phyloP scores from a whole-genome alignment of 2,329 filamentous ascomycete species.

The Fusarium pininemorale region DNA sequence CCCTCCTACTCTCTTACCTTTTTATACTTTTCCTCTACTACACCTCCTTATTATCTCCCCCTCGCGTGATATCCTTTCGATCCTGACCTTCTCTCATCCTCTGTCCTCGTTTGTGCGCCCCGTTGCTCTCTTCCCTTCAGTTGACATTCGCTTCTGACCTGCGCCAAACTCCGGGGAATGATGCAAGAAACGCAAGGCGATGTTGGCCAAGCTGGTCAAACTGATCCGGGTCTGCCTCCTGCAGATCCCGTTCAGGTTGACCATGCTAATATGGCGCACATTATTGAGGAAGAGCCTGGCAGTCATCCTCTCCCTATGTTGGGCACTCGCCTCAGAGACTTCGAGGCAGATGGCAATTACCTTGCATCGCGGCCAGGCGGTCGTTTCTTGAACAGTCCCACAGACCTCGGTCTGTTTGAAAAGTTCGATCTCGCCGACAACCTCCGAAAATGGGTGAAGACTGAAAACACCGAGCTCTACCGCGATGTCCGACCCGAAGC shows the following conservation, averaged over 20 bases:
- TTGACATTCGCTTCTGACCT: neutral
- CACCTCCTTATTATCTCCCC: neutral
- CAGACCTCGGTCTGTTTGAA: neutral
- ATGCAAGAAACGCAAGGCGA: fast-evolving
- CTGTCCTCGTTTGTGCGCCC: neutral
- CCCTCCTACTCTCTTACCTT: neutral
- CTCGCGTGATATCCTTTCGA: fast-evolving
- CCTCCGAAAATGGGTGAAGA: neutral
- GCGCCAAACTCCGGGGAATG: neutral
- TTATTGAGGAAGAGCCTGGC: fast-evolving
- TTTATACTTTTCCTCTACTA: neutral
- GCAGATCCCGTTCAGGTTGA: neutral
- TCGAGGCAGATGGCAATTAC: neutral
- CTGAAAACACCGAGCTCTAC: fast-evolving
- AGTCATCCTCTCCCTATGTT: neutral
- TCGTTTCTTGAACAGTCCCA: neutral
- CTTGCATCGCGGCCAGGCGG: neutral
- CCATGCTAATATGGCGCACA: neutral
- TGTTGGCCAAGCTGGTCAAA: neutral
- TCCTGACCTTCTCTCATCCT: neutral
- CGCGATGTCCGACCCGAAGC: fast-evolving
- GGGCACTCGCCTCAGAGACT: neutral
- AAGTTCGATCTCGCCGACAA: neutral
- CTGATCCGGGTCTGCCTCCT: neutral
- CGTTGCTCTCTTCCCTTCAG: neutral